These are phyloP conservation scores for Dipteronia dyeriana DNA, from an alignment of 345 rosid genomes.

Conservation along the genomic window DNA sequence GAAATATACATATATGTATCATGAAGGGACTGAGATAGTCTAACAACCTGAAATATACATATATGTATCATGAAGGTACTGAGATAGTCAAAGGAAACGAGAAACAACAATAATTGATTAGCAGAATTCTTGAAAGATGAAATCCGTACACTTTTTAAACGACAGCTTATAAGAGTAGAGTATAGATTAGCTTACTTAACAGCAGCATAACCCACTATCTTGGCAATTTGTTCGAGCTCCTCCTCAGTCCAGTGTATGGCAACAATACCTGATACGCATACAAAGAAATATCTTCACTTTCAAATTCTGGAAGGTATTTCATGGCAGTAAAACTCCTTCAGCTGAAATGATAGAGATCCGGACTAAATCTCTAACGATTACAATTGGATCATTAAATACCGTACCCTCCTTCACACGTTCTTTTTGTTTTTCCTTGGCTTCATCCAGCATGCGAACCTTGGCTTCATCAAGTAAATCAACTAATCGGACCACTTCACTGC, in stretches of 20 bases:
- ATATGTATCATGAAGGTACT: neutral
- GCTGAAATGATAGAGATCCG: neutral
- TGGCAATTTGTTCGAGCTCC: conserved; percentile 87
- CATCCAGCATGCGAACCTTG: conserved; percentile 47
- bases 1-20: neutral
- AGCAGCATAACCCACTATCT: conserved; percentile 96
- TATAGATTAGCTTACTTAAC: conserved; percentile 63
- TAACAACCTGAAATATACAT: neutral
- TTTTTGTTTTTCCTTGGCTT: conserved; percentile 41
- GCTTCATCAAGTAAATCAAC: conserved; percentile 98
- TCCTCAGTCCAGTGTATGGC: conserved; percentile 80
- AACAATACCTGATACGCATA: conserved; percentile 57
- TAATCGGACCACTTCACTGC: conserved; percentile 82
- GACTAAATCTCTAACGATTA: conserved; percentile 12
- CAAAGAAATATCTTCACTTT: neutral
- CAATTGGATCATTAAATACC: conserved; percentile 12
- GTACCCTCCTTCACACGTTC: conserved; percentile 82
- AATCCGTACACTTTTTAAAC: no score
- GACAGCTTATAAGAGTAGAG: no score
- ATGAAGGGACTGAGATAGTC: neutral
- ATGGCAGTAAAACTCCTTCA: neutral
- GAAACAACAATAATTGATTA: neutral
- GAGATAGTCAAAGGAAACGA: neutral
- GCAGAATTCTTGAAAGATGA: no score
- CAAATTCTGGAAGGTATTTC: neutral